A percentile compares a stretch with the other conserved stretches of the same genome.
Evolutionary conservation across 2,329 filamentous ascomycete genomes (phyloP).

Genomic region (Colletotrichum destructivum): DNA sequence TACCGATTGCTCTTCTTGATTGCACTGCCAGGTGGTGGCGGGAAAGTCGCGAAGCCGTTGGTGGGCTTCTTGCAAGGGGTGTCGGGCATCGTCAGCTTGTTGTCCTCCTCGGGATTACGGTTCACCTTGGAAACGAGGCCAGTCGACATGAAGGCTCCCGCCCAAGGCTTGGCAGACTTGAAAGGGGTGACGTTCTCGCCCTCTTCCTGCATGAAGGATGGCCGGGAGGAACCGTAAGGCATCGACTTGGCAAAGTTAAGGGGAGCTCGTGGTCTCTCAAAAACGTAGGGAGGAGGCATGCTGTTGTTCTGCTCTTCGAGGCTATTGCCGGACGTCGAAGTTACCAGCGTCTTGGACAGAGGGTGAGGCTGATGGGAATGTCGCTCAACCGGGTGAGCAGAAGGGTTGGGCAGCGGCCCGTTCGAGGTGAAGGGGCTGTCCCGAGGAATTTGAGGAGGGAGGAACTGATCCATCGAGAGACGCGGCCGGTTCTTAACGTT

Average conservation of each 20-base stretch:
- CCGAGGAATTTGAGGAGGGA: slow-evolving; percentile 73
- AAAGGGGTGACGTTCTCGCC: slow-evolving; percentile 58
- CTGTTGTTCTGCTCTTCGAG: slow-evolving; percentile 74
- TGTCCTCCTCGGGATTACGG: slow-evolving; percentile 79
- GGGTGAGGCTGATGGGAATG: slow-evolving; percentile 78
- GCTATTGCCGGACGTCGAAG: slow-evolving; percentile 87
- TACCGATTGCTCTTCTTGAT: slow-evolving; percentile 78
- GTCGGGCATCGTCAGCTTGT: slow-evolving; percentile 85
- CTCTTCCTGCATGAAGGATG: slow-evolving; percentile 48
- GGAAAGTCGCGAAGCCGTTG: slow-evolving; percentile 78
- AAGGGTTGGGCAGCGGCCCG: slow-evolving; percentile 66
- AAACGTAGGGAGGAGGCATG: slow-evolving; percentile 67
- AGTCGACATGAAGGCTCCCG: slow-evolving; percentile 93
- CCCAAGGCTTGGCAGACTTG: slow-evolving; percentile 82
- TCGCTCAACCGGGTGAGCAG: slow-evolving; percentile 64
- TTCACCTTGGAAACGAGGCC: slow-evolving; percentile 96
- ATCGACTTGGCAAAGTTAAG: slow-evolving; percentile 82
- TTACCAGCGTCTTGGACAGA: slow-evolving; percentile 87
- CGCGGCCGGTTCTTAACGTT: slow-evolving; percentile 76
- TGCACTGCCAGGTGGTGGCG: slow-evolving; percentile 70
- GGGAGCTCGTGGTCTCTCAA: slow-evolving; percentile 65
- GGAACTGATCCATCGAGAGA: slow-evolving; percentile 84
- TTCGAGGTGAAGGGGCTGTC: slow-evolving; percentile 76
- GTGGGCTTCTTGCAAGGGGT: slow-evolving; percentile 94
- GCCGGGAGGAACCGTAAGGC: slow-evolving; percentile 68